phyloP scores from a whole-genome alignment of 1,284 basidiomycete genomes.

The Pterulicium gracile region DNA sequence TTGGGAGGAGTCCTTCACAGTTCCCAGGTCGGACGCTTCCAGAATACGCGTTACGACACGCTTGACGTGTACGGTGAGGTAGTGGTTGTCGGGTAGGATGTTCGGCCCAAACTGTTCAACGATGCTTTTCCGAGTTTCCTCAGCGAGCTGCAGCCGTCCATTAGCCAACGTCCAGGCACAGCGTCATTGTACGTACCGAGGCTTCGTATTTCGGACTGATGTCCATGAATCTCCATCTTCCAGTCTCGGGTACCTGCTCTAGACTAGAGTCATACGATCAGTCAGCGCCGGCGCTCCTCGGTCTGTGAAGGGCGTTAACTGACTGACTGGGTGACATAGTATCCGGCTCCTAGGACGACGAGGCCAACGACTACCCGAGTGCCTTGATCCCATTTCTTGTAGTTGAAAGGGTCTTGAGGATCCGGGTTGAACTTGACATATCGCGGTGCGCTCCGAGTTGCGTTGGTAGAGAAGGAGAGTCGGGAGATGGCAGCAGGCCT shows the following conservation, averaged over 20 bases:
- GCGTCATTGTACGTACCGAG: slow-evolving; percentile 20
- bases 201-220: slow-evolving; percentile 51
- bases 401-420: not conserved
- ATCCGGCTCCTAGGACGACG: slow-evolving; percentile 30
- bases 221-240: slow-evolving; percentile 79
- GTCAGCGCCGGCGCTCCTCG: not conserved
- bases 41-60: slow-evolving; percentile 69
- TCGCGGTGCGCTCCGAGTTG: not conserved
- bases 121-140: slow-evolving; percentile 39
- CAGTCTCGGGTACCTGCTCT: slow-evolving; percentile 75
- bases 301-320: not conserved
- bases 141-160: slow-evolving; percentile 28
- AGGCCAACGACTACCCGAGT: slow-evolving; percentile 5
- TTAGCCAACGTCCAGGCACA: not conserved
- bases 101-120: slow-evolving; percentile 42
- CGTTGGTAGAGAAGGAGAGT: not conserved
- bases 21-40: slow-evolving; percentile 60
- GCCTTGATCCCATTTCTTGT: not conserved
- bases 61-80: slow-evolving; percentile 54
- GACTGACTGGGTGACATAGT: slow-evolving; percentile 52
- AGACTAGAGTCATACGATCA: slow-evolving; percentile 33
- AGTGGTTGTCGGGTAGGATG: slow-evolving; percentile 64
- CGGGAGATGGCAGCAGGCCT: too few relatives aligned
- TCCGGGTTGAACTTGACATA: not conserved
- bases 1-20: slow-evolving; percentile 27